Conservation (phyloP, 306 rosid species). For the Echinosophora koreensis region DNA sequence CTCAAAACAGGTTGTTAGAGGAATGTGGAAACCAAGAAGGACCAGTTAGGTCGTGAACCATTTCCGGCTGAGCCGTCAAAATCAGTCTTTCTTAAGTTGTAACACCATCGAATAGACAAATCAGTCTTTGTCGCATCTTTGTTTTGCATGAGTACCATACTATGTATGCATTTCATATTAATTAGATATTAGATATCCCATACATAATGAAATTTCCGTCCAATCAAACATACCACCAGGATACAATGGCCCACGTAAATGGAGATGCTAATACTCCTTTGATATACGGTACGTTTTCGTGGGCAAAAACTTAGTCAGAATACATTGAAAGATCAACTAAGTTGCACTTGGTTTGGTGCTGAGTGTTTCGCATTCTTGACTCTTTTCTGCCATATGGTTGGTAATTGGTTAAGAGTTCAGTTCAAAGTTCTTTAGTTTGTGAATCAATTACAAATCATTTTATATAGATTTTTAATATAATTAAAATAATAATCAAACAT, state of each 20-base stretch:
- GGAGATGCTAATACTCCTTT: background rate
- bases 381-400: too few species aligned
- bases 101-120: background rate
- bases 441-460: too few species aligned
- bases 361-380: too few species aligned
- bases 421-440: too few species aligned
- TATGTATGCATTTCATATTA: background rate
- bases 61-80: constrained; percentile 39
- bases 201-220: background rate
- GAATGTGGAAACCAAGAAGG: constrained; percentile 30
- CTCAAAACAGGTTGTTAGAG: background rate
- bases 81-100: constrained; percentile 20
- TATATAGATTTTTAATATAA: too few species aligned
- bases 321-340: too few species aligned
- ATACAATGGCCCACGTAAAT: background rate
- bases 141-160: background rate
- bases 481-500: too few species aligned
- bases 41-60: background rate
- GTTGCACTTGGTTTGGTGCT: too few species aligned
- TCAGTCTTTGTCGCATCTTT: background rate
- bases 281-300: too few species aligned
- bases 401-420: too few species aligned
- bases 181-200: background rate
- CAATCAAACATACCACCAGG: background rate
- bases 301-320: too few species aligned